phyloP scores from a whole-genome alignment of 108 stramenopile genomes.

The Stephanodiscus triporus region DNA sequence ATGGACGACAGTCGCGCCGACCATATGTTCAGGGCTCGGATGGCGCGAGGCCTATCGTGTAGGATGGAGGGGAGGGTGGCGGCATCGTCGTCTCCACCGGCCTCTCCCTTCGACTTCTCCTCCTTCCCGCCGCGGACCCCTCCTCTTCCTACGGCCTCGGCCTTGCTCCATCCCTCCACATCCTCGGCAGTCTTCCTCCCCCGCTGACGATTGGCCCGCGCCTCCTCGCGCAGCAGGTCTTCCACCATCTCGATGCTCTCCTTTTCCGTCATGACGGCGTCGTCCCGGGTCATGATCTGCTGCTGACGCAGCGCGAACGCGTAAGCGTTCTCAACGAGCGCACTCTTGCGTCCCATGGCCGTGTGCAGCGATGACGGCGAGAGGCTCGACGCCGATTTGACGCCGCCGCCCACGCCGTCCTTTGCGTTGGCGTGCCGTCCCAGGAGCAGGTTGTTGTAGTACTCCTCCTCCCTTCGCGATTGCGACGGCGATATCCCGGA shows the following conservation, averaged over 20 bases:
- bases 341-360: constrained; percentile 75
- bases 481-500: constrained; percentile 24
- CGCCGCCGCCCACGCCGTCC: not conserved
- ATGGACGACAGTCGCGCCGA: constrained; percentile 68
- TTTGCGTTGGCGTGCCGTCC: constrained; percentile 41
- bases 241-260: constrained; percentile 74
- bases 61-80: constrained; percentile 55
- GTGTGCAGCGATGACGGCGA: constrained; percentile 39
- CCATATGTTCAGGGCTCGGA: constrained; percentile 81
- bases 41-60: constrained; percentile 57
- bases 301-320: constrained; percentile 80
- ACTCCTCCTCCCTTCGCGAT: constrained; percentile 51
- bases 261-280: constrained; percentile 51
- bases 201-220: constrained; percentile 40
- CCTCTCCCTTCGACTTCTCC: not conserved
- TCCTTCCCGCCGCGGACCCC: not conserved
- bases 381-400: not conserved
- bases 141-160: not conserved
- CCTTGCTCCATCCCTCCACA: constrained; percentile 38
- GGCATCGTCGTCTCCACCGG: constrained; percentile 24
- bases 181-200: constrained; percentile 44
- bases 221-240: constrained; percentile 61
- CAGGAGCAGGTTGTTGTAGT: constrained; percentile 70
- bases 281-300: constrained; percentile 60
- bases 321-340: constrained; percentile 71